These are phyloP conservation scores for Colletotrichum truncatum DNA, from an alignment of 2,329 filamentous ascomycete genomes.

Conservation along the genomic window DNA sequence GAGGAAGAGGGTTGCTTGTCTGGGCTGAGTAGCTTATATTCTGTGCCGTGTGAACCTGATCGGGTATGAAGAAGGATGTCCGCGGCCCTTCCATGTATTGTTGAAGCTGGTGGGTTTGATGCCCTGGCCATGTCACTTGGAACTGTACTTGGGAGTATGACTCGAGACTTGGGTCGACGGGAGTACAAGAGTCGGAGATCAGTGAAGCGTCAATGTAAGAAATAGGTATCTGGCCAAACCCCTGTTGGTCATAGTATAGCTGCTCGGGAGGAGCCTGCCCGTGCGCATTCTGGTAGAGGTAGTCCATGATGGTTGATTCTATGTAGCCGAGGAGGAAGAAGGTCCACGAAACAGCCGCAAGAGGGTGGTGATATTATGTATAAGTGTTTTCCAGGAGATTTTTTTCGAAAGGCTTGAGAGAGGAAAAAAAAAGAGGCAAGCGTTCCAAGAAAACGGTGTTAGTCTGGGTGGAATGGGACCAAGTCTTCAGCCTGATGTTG, in stretches of 20 bases:
- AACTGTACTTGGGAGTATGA: slow-evolving; percentile 7
- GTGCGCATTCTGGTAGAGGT: not conserved
- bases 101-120: slow-evolving; percentile 22
- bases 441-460: not conserved
- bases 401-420: not conserved
- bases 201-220: not conserved
- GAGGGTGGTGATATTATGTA: not conserved
- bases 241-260: slow-evolving; percentile 7
- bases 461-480: not conserved
- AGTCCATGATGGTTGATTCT: not conserved
- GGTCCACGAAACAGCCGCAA: not conserved
- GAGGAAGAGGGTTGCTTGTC: slow-evolving; percentile 30
- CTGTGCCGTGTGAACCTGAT: slow-evolving; percentile 12
- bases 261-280: slow-evolving; percentile 2
- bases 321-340: not conserved
- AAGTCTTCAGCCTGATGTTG: not conserved
- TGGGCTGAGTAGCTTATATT: not conserved
- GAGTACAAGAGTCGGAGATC: not conserved
- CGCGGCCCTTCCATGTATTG: slow-evolving; percentile 24
- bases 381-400: not conserved
- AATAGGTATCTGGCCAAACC: slow-evolving; percentile 7
- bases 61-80: slow-evolving; percentile 24
- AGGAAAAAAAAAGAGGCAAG: not conserved
- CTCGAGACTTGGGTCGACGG: slow-evolving; percentile 18
- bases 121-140: slow-evolving; percentile 11